phyloP scores from a whole-genome alignment of 2,329 filamentous ascomycete genomes.

The Alternaria triticimaculans region DNA sequence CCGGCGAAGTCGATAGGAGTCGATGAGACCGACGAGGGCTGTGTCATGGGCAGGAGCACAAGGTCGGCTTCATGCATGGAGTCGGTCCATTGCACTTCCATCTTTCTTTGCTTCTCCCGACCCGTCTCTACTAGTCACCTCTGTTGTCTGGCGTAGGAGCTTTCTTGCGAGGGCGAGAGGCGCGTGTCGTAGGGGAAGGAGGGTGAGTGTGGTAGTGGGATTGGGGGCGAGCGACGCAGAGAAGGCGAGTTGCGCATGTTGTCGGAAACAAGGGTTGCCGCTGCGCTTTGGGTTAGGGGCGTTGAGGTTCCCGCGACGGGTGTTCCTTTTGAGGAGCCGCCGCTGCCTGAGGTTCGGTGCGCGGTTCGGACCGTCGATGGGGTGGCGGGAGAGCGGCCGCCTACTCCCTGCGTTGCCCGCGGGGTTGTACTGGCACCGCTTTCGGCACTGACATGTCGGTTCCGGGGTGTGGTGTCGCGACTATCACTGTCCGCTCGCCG shows the following conservation, averaged over 20 bases:
- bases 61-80: constrained; percentile 44
- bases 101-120: constrained; percentile 41
- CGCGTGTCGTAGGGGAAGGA: constrained; percentile 23
- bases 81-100: constrained; percentile 47
- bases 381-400: constrained; percentile 40
- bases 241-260: constrained; percentile 36
- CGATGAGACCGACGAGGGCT: constrained; percentile 31
- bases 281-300: constrained; percentile 39
- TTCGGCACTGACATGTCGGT: constrained; percentile 37
- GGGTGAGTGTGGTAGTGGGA: constrained; percentile 22
- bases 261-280: constrained; percentile 35
- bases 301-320: constrained; percentile 31
- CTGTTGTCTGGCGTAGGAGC: constrained; percentile 31
- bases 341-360: constrained; percentile 34
- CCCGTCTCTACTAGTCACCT: constrained; percentile 45
- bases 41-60: constrained; percentile 40
- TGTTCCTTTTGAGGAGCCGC: constrained; percentile 37
- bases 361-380: constrained; percentile 42
- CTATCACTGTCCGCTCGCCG: constrained; percentile 34
- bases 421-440: constrained; percentile 44
- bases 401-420: constrained; percentile 36
- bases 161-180: constrained; percentile 36
- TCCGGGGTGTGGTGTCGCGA: constrained; percentile 43
- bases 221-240: constrained; percentile 40
- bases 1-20: constrained; percentile 28